phyloP scores from a whole-genome alignment of 2,329 filamentous ascomycete species.

The Polychaeton citri region DNA sequence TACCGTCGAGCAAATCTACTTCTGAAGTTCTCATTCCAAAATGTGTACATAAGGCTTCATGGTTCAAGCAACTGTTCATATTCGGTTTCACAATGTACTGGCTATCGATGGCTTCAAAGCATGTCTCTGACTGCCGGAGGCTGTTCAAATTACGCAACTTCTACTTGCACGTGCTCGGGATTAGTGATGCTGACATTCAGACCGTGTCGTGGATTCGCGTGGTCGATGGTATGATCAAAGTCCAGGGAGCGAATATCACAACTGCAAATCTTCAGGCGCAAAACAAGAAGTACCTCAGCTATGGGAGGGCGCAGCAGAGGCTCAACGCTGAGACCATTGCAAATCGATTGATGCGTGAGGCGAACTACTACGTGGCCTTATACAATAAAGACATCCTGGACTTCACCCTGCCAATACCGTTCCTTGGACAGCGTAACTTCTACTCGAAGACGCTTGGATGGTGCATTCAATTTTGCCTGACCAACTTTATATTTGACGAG shows the following conservation, averaged over 20 bases:
- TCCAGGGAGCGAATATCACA: constrained; percentile 76
- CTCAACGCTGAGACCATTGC: constrained; percentile 96
- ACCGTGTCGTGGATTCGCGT: constrained; percentile 90
- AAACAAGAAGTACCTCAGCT: constrained; percentile 50
- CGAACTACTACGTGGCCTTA: constrained; percentile 92
- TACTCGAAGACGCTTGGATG: constrained; percentile 86
- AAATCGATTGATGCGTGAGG: constrained; percentile 87
- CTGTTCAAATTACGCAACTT: constrained; percentile 58
- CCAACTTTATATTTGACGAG: constrained; percentile 89
- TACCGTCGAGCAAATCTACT: constrained; percentile 51
- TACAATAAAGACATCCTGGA: constrained; percentile 95
- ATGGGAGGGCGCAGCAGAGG: constrained; percentile 48
- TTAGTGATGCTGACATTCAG: constrained; percentile 78
- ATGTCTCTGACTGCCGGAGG: constrained; percentile 61
- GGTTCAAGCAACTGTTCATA: constrained; percentile 62
- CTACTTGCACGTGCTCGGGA: constrained; percentile 67
- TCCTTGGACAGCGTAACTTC: constrained; percentile 63
- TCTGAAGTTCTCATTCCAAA: constrained; percentile 53
- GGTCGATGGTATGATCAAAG: constrained; percentile 68
- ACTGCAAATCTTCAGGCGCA: constrained; percentile 53
- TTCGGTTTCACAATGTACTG: constrained; percentile 83
- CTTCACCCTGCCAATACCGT: constrained; percentile 72
- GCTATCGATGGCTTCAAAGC: constrained; percentile 47
- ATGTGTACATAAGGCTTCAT: constrained; percentile 61
- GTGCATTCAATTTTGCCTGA: constrained; percentile 79